Conservation (phyloP, 495 filamentous ascomycete species). For the Tetracladium setigerum region DNA sequence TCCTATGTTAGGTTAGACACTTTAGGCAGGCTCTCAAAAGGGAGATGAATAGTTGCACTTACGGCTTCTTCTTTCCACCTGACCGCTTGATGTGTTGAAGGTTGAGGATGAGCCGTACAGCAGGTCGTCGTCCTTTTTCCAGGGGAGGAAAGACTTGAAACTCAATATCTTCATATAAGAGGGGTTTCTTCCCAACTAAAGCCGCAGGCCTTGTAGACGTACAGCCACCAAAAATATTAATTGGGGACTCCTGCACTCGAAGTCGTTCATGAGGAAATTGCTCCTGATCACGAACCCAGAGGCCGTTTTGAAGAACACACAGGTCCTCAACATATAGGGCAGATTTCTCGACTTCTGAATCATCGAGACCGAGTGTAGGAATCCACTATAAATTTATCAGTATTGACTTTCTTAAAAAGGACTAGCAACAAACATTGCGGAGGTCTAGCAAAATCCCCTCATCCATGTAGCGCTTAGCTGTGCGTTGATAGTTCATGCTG, state of each 20-base stretch:
- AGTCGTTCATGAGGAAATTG: constrained; percentile 9
- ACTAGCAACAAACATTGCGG: constrained; percentile 1
- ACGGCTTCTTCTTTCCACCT: constrained; percentile 4
- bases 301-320: constrained; percentile 1
- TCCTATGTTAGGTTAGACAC: neutral
- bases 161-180: constrained; percentile 11
- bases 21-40: neutral
- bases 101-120: constrained; percentile 2
- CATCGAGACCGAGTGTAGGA: constrained; percentile 2
- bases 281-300: constrained; percentile 6
- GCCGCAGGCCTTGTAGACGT: constrained; percentile 4
- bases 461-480: neutral
- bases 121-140: constrained; percentile 1
- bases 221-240: constrained; percentile 1
- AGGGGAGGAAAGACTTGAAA: constrained; percentile 3
- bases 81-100: constrained; percentile 9
- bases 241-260: neutral
- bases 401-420: neutral
- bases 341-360: constrained; percentile 6
- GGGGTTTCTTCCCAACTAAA: constrained; percentile 3
- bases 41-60: neutral
- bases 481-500: constrained; percentile 4
- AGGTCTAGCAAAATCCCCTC: constrained; percentile 5
- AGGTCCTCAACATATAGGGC: constrained; percentile 8
- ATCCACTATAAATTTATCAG: constrained; percentile 6